Conservation (phyloP, 225 moss, liverwort and hornwort species). For the Pseudisothecium myosuroides region DNA sequence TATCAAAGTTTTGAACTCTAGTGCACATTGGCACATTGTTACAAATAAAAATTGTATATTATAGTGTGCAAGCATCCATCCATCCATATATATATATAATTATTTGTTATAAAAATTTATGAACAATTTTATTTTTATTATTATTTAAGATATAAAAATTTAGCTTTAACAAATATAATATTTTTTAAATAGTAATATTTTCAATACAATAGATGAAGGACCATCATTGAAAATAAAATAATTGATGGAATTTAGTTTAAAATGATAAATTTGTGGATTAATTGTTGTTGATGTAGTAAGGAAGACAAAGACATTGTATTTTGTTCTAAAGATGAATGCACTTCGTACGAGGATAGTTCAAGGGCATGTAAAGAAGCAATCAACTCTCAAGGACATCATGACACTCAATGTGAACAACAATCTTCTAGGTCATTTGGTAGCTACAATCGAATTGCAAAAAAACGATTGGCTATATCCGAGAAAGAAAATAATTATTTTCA, state of each 20-base stretch:
- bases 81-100: background rate
- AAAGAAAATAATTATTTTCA: conserved; percentile 24
- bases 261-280: background rate
- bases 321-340: conserved; percentile 45
- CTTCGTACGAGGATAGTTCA: conserved; percentile 26
- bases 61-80: fast-evolving
- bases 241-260: background rate
- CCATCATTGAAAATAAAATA: background rate
- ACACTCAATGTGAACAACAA: conserved; percentile 15
- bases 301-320: conserved; percentile 61
- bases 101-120: background rate
- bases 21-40: fast-evolving
- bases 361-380: conserved; percentile 12
- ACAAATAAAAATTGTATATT: background rate
- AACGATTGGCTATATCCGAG: background rate
- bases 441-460: background rate
- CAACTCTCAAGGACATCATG: background rate
- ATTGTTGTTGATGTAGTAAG: conserved; percentile 10
- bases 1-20: background rate
- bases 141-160: background rate
- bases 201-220: background rate
- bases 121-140: fast-evolving
- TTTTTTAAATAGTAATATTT: background rate
- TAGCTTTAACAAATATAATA: background rate
- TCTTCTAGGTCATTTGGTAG: conserved; percentile 12